Evolutionary conservation across 1,139 yeast species (phyloP).

Genomic region (Hansenula lynferdii): DNA sequence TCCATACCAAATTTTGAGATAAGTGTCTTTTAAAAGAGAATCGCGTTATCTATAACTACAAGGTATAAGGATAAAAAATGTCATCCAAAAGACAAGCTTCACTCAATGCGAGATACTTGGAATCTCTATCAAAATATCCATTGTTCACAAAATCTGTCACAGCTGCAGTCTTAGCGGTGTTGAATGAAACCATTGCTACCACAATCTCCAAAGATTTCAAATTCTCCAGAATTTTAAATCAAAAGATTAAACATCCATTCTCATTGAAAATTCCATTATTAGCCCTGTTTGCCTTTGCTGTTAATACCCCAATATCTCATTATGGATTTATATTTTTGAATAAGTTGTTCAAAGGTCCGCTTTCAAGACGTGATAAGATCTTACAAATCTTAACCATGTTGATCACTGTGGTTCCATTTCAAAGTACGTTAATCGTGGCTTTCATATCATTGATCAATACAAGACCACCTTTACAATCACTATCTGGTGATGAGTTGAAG

Average conservation of each 20-base stretch:
- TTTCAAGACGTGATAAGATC: constrained; percentile 33
- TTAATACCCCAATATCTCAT: constrained; percentile 76
- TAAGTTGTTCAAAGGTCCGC: constrained; percentile 36
- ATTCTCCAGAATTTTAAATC: constrained; percentile 7
- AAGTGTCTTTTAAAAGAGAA: too few relatives aligned
- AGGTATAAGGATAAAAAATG: too few relatives aligned
- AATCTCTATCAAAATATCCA: constrained; percentile 43
- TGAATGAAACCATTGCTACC: constrained; percentile 58
- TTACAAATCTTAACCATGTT: constrained; percentile 45
- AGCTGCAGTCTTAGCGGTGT: constrained; percentile 49
- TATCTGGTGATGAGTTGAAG: constrained; percentile 12
- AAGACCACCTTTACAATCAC: constrained; percentile 14
- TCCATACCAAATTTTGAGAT: too few relatives aligned
- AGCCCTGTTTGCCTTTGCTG: constrained; percentile 66
- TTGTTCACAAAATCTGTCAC: constrained; percentile 57
- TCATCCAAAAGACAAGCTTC: too few relatives aligned
- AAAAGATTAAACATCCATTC: constrained; percentile 24
- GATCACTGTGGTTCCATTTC: constrained; percentile 49
- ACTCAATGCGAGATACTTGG: constrained; percentile 32
- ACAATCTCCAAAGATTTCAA: constrained; percentile 42
- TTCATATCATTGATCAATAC: constrained; percentile 43
- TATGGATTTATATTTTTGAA: constrained; percentile 38
- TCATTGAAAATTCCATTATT: constrained; percentile 34
- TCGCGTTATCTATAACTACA: too few relatives aligned
- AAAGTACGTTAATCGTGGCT: constrained; percentile 47